These are phyloP conservation scores for Dendrostoma leiphaemia DNA, from an alignment of 2,329 filamentous ascomycete species.

Conservation along the genomic window DNA sequence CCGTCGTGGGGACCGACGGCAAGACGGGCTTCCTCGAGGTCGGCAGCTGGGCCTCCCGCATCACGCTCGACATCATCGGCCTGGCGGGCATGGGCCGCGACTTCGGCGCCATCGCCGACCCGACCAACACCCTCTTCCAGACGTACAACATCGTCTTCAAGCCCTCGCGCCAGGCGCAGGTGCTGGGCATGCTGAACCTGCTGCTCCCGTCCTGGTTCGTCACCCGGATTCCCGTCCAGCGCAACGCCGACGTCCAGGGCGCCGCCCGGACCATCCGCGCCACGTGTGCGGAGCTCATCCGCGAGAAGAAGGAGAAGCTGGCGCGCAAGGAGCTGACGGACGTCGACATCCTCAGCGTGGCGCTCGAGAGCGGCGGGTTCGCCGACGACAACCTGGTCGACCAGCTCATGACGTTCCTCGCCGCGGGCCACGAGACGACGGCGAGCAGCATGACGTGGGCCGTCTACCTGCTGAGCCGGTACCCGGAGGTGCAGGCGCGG, in stretches of 20 bases:
- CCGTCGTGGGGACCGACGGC: slow-evolving; percentile 22
- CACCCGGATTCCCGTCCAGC: slow-evolving; percentile 62
- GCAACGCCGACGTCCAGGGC: slow-evolving; percentile 62
- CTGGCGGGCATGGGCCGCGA: slow-evolving; percentile 69
- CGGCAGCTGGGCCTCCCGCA: slow-evolving; percentile 61
- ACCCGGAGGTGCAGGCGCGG: slow-evolving; percentile 63
- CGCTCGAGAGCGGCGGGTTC: slow-evolving; percentile 73
- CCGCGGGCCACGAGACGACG: slow-evolving; percentile 79
- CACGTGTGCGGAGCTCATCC: slow-evolving; percentile 67
- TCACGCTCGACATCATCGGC: slow-evolving; percentile 74
- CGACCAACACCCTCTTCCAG: slow-evolving; percentile 55
- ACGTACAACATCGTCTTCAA: slow-evolving; percentile 57
- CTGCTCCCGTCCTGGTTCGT: slow-evolving; percentile 64
- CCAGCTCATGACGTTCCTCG: slow-evolving; percentile 88
- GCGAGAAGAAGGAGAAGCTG: slow-evolving; percentile 61
- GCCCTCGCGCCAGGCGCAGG: slow-evolving; percentile 47
- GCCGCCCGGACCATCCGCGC: slow-evolving; percentile 60
- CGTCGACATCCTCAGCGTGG: slow-evolving; percentile 77
- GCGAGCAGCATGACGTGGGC: slow-evolving; percentile 75
- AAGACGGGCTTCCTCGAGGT: slow-evolving; percentile 52
- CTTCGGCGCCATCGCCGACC: slow-evolving; percentile 64
- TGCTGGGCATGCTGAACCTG: slow-evolving; percentile 58
- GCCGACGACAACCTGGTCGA: slow-evolving; percentile 78
- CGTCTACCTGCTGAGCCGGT: slow-evolving; percentile 63
- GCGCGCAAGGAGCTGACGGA: slow-evolving; percentile 48